Percentiles rank a stretch among this genome's conserved stretches.
These are phyloP conservation scores for Carex cristatella DNA, from an alignment of 176 grass and related monocot genomes.

Conservation along the genomic window DNA sequence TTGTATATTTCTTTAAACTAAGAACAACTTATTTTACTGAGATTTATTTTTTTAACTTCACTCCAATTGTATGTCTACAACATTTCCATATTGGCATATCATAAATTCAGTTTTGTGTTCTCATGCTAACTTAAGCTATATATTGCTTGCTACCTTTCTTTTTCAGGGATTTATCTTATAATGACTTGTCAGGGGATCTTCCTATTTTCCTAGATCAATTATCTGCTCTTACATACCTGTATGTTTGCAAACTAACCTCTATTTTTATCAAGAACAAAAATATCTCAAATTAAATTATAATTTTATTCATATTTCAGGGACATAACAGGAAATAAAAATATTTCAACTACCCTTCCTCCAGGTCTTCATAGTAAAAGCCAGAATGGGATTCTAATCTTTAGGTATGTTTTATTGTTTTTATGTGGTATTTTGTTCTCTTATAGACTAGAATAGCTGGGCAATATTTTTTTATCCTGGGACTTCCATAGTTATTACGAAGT, in stretches of 20 bases:
- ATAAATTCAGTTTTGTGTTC: neutral
- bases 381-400: slow-evolving; percentile 28
- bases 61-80: neutral
- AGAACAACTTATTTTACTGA: neutral
- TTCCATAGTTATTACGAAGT: too few relatives aligned
- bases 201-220: slow-evolving; percentile 31
- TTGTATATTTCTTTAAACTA: slow-evolving; percentile 16
- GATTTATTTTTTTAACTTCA: neutral
- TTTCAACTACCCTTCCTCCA: slow-evolving; percentile 27
- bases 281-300: neutral
- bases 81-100: too few relatives aligned
- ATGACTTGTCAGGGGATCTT: slow-evolving; percentile 32
- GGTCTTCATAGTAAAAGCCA: slow-evolving; percentile 29
- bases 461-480: too few relatives aligned
- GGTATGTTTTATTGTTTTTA: slow-evolving; percentile 24
- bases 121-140: neutral
- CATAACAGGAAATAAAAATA: slow-evolving; percentile 27
- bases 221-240: slow-evolving; percentile 36
- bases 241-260: slow-evolving; percentile 1
- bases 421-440: neutral
- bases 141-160: neutral
- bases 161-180: slow-evolving; percentile 40
- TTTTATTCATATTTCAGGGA: neutral
- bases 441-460: neutral
- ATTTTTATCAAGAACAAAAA: neutral